Conservation (phyloP, 768 basidiomycete genomes). For the Lentinula lateritia region DNA sequence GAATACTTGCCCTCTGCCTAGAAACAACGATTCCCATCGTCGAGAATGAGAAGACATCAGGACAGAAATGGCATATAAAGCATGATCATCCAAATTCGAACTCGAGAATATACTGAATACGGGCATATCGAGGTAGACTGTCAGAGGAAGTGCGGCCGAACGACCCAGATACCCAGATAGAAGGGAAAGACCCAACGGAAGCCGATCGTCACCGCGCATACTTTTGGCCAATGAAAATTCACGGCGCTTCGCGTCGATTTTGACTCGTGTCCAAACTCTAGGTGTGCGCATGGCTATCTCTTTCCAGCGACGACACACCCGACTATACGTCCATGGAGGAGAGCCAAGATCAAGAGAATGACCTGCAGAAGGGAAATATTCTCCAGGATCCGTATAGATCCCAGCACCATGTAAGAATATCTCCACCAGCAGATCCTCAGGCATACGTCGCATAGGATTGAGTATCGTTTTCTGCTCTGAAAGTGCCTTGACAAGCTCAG, state of each 20-base stretch:
- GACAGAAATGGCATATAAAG: not conserved
- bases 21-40: not conserved
- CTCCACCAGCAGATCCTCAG: not conserved
- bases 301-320: not conserved
- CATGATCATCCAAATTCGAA: not conserved
- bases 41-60: not conserved
- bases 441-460: not conserved
- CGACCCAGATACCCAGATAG: not conserved
- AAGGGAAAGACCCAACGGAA: not conserved
- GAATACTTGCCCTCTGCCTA: not conserved
- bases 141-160: not conserved
- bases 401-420: not conserved
- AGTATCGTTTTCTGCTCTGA: not conserved
- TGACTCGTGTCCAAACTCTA: not conserved
- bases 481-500: not conserved
- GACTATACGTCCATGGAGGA: not conserved
- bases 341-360: not conserved
- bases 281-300: not conserved
- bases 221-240: not conserved
- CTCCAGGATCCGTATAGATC: not conserved
- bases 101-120: not conserved
- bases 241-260: not conserved
- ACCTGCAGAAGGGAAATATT: not conserved
- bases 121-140: not conserved
- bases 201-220: not conserved